Base-by-base conservation (phyloP, 2,329 filamentous ascomycete species). In the Ascochyta koolunga region DNA sequence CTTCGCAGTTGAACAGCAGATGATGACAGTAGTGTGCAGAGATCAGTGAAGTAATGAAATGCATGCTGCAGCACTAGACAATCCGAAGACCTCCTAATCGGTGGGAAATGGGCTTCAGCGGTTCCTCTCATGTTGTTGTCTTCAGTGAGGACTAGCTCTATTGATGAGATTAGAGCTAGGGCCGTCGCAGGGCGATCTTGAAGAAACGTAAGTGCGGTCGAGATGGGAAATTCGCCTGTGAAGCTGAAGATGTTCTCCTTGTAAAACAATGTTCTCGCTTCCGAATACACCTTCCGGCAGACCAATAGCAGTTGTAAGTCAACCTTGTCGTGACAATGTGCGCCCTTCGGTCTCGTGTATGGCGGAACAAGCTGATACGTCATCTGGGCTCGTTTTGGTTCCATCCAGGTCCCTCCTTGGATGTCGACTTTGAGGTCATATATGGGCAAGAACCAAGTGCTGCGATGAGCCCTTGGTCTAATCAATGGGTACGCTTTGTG, bases 191-290 rank as follows among this genome's bases (percentile, higher is more conserved):
- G 49, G 29, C 62, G 56, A 24, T 69, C 66, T 36, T 60, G 56
- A 6, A 70, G 50, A 27, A 69, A 70, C 0, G 53, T 56, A 9
- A 67, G 59, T 3, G 62, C 64, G 22, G 65, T 68, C 22, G 67
- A 60, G 15, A 70, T 53, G 9, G 59, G 43, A 21, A 64, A 66
- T 24, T 58, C 54, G 18, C 39, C 38, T 2, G 44, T 61, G 47
- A 70, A 68, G 22, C 57, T 59, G 42, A 70, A 70, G 5, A 47
- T 46, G 21, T 66, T 67, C 31, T 58, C 63, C 11, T 56, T 43
- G 39, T 69, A 69, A 46, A 69, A 67, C 10, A 64, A 21, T 15
- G 61, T 49, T 18, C 42, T 44, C 16, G 65, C 64, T 43, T 70
- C 68, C 8, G n/a, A 8, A 24, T 67, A 59, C 5, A 68, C 43